Evolutionary conservation across 2,329 filamentous ascomycete genomes (phyloP).

Genomic region (Diplodia corticola): DNA sequence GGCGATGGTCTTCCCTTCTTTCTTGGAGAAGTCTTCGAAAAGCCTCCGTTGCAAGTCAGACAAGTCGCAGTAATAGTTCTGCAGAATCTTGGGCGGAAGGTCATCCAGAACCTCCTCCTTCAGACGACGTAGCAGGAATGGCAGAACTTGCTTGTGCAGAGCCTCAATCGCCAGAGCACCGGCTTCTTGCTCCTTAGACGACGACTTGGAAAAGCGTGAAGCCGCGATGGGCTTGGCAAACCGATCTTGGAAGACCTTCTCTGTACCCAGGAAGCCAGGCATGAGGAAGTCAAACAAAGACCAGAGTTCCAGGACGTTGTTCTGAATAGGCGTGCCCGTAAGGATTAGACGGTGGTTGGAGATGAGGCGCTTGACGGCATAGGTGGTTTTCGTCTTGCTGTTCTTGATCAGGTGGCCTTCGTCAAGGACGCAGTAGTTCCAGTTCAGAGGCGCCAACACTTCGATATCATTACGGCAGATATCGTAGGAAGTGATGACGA

Average conservation of each 20-base stretch:
- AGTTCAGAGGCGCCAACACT: slow-evolving; percentile 75
- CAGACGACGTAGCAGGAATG: slow-evolving; percentile 90
- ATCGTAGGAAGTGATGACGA: slow-evolving; percentile 97
- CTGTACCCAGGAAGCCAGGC: slow-evolving; percentile 94
- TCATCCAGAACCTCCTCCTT: slow-evolving; percentile 98
- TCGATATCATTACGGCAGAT: slow-evolving; percentile 97
- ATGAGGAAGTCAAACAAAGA: slow-evolving; percentile 98
- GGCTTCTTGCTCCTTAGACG: slow-evolving; percentile 96
- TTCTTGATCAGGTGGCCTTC: slow-evolving; percentile 99
- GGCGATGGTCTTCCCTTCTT: slow-evolving; percentile 83
- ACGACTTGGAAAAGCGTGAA: slow-evolving; percentile 93
- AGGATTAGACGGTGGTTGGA: slow-evolving; percentile 96
- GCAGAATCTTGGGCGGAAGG: slow-evolving; percentile 93
- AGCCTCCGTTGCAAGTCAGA: slow-evolving; percentile 92
- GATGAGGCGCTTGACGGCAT: slow-evolving; percentile 83
- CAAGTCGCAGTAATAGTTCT: slow-evolving; percentile 98
- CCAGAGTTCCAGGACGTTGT: slow-evolving; percentile 96
- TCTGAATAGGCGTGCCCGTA: slow-evolving; percentile 95
- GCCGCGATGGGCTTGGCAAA: slow-evolving; percentile 95
- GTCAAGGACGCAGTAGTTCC: slow-evolving; percentile 97
- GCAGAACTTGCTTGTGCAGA: slow-evolving; percentile 96
- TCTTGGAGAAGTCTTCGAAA: slow-evolving; percentile 95
- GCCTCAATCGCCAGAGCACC: slow-evolving; percentile 95
- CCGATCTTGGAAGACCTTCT: slow-evolving; percentile 94
- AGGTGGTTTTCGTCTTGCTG: slow-evolving; percentile 91